These are phyloP conservation scores for Pyrenula massariospora DNA, from an alignment of 495 filamentous ascomycete species.

Conservation along the genomic window DNA sequence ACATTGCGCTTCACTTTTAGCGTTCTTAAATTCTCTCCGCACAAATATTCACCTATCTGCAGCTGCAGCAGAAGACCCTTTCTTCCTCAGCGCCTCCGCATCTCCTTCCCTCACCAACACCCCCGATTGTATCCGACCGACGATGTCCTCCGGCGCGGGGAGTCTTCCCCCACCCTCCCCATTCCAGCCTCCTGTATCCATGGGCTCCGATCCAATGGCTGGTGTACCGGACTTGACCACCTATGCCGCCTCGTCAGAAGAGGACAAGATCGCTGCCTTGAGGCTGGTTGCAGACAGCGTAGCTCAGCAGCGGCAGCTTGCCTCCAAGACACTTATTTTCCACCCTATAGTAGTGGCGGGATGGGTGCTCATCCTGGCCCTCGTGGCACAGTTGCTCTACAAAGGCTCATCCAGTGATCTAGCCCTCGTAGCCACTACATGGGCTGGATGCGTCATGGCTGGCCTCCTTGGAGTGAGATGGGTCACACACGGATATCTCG, in stretches of 20 bases:
- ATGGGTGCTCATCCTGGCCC: slow-evolving; percentile 20
- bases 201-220: background rate
- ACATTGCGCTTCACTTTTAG: slow-evolving; percentile 2
- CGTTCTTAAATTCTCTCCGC: slow-evolving; percentile 16
- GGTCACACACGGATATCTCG: slow-evolving; percentile 19
- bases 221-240: slow-evolving; percentile 3
- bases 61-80: slow-evolving; percentile 8
- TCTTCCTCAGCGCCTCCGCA: slow-evolving; percentile 9
- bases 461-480: slow-evolving; percentile 6
- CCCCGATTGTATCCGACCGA: slow-evolving; percentile 13
- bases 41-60: slow-evolving; percentile 14
- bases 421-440: slow-evolving; percentile 12
- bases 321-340: slow-evolving; percentile 38
- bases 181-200: slow-evolving; percentile 1
- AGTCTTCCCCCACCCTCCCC: slow-evolving; percentile 6
- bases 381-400: slow-evolving; percentile 24
- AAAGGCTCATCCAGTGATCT: slow-evolving; percentile 12
- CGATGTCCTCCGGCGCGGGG: slow-evolving; percentile 6
- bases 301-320: slow-evolving; percentile 49
- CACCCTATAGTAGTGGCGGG: slow-evolving; percentile 32
- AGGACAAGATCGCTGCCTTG: slow-evolving; percentile 31
- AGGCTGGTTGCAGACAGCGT: slow-evolving; percentile 45
- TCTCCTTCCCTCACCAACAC: slow-evolving; percentile 11
- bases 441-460: slow-evolving; percentile 31
- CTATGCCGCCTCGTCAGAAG: slow-evolving; percentile 11